A percentile compares a stretch with the other conserved stretches of the same genome.
phyloP scores from a whole-genome alignment of 106 monocot species.

The Amphibolis antarctica region DNA sequence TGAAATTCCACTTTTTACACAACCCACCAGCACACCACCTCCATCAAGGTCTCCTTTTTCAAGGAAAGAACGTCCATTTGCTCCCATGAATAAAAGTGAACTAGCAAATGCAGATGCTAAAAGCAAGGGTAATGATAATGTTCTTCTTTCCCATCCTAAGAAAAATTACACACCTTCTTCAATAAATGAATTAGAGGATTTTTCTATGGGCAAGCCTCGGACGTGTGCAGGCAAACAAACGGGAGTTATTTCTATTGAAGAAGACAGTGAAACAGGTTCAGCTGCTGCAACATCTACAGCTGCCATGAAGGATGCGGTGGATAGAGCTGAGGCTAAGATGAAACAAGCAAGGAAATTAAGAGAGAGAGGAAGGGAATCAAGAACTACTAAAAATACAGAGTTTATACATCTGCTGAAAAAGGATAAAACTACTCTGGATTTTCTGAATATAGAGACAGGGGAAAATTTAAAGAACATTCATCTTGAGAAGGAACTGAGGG shows the following conservation, averaged over 20 bases:
- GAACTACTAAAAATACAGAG: conserved; percentile 29
- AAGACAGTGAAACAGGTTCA: conserved; percentile 50
- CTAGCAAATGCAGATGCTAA: conserved; percentile 9
- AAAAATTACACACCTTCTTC: conserved; percentile 22
- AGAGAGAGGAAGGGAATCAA: conserved; percentile 62
- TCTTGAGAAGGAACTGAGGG: conserved; percentile 36
- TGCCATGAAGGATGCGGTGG: conserved; percentile 75
- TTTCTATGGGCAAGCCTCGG: conserved; percentile 48
- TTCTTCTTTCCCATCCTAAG: conserved; percentile 11
- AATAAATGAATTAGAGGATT: conserved; percentile 69
- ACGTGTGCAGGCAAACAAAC: conserved; percentile 22
- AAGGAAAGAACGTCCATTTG: conserved; percentile 22
- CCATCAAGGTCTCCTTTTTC: conserved; percentile 52
- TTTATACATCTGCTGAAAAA: conserved; percentile 23
- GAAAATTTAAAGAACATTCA: conserved; percentile 43
- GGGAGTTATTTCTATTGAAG: conserved; percentile 26
- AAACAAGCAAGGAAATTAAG: conserved; percentile 81
- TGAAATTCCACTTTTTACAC: conserved; percentile 92
- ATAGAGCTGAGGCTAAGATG: conserved; percentile 69
- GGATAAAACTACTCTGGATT: conserved; percentile 16
- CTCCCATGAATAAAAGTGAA: conserved; percentile 12
- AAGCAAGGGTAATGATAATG: too few species aligned
- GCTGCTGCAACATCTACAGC: conserved; percentile 50
- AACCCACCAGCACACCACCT: conserved; percentile 66
- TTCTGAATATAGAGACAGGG: conserved; percentile 16